Evolutionary conservation across 768 basidiomycete genomes (phyloP), one percentile per base, ranked within the genome.

Genomic region (Pleurotus eryngii): DNA sequence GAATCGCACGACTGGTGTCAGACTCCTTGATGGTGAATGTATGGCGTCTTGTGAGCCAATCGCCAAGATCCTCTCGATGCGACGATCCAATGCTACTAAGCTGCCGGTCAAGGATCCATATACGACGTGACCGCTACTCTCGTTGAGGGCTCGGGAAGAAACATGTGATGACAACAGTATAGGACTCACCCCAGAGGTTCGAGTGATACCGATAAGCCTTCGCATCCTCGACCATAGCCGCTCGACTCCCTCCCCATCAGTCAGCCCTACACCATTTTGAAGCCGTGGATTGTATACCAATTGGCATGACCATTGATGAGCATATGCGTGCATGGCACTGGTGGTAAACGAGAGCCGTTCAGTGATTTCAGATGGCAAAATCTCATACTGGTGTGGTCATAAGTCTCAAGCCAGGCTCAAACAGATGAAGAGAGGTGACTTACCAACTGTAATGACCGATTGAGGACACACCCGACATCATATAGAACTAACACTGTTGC

Each of bases 41-140:
- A 55, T 54, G 60, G 2, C 65, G 60, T 0, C 64, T 60, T 0
- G 56, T 56, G 4, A 76, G 61, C 73, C 73, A 78, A 2, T 61
- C 57, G 0, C 75, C 72, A 3, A 76, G 66, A 11, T 70, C 67
- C 14, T 65, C 59, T 2, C 59, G 57, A 4, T 68, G 56, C 9
- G 72, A 68, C 0, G 22, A 11, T 0, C 65, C 68, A 17, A 77
- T 67, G 1, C 61, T 62, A 0, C 51, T 47, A 0, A 67, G 64
- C n/a, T 73, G 71, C 2, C 66, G 64, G 49, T 77, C 73, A 9
- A 77, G 59, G 0, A 74, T 46, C 68, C 71, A 76, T 0, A 74
- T 63, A 1, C 69, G 64, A 1, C 63, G 51, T 4, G 64, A 59
- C 15, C 61, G 58, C 72, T 65, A 55, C 49, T 15, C 30, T 43